Conservation (phyloP, 768 basidiomycete genomes). For the Suillus weaverae region DNA sequence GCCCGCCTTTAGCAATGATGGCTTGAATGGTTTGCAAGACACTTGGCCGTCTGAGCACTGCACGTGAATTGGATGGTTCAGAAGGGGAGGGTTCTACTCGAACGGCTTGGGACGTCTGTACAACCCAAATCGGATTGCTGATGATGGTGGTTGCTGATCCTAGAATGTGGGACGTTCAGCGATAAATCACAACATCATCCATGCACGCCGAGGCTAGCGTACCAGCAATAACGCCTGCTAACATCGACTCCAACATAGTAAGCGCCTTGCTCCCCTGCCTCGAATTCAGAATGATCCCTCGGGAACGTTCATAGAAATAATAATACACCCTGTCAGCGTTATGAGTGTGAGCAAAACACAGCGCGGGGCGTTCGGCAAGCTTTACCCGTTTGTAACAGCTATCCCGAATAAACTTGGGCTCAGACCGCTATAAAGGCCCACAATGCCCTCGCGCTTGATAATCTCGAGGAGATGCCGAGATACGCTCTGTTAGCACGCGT, state of each 20-base stretch:
- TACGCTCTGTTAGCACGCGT: conserved; percentile 46
- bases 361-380: conserved; percentile 15
- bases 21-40: conserved; percentile 67
- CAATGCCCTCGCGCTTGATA: conserved; percentile 79
- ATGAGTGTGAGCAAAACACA: neutral
- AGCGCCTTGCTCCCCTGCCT: conserved; percentile 66
- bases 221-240: conserved; percentile 88
- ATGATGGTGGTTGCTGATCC: conserved; percentile 87
- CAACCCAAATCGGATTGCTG: conserved; percentile 96
- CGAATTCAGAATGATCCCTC: conserved; percentile 54
- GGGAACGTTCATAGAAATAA: conserved; percentile 82
- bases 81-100: conserved; percentile 39
- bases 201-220: conserved; percentile 12
- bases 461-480: conserved; percentile 71
- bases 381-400: conserved; percentile 86
- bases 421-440: conserved; percentile 86
- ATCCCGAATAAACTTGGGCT: conserved; percentile 86
- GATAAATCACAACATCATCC: neutral
- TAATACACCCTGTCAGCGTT: conserved; percentile 73
- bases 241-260: conserved; percentile 83
- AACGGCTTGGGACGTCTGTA: conserved; percentile 88
- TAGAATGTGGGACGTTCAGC: conserved; percentile 25
- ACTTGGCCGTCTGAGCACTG: conserved; percentile 48
- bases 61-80: conserved; percentile 24
- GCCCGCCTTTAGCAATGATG: conserved; percentile 73